These are phyloP conservation scores for Colletotrichum tropicicola DNA, from an alignment of 2,329 filamentous ascomycete genomes.

Conservation along the genomic window DNA sequence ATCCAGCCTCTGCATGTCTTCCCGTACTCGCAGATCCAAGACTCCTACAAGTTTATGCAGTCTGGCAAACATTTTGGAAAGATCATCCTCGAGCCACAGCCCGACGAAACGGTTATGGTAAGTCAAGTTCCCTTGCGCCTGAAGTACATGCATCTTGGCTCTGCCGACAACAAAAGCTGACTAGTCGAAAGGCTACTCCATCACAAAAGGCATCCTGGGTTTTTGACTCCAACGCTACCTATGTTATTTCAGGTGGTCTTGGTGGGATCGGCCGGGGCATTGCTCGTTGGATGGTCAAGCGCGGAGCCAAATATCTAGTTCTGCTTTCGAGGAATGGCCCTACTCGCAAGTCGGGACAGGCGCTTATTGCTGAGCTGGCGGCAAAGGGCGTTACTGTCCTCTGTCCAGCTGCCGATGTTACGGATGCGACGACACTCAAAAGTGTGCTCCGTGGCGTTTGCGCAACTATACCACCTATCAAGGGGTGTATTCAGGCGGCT, in stretches of 20 bases:
- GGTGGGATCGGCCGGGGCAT: slow-evolving; percentile 44
- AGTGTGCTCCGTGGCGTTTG: too few species aligned
- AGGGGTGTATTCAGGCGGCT: too few species aligned
- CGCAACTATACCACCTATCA: too few species aligned
- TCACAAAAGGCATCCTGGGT: not conserved
- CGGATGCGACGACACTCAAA: too few species aligned
- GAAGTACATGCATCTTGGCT: too few species aligned
- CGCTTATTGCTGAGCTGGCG: not conserved
- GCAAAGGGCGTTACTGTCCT: too few species aligned
- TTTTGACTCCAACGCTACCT: slow-evolving; percentile 23
- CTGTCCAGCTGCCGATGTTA: too few species aligned
- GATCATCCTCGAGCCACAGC: slow-evolving; percentile 44
- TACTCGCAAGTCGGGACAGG: not conserved
- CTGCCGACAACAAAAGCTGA: too few species aligned
- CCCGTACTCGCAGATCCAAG: slow-evolving; percentile 38
- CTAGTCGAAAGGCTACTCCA: not conserved
- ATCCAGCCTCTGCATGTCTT: slow-evolving; percentile 36
- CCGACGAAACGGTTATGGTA: not conserved
- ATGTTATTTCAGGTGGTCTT: slow-evolving; percentile 26
- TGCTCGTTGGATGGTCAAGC: slow-evolving; percentile 43
- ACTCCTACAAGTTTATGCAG: slow-evolving; percentile 55
- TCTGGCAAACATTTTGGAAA: slow-evolving; percentile 54
- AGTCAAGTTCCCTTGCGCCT: too few species aligned
- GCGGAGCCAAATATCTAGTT: slow-evolving; percentile 43
- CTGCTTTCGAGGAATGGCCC: slow-evolving; percentile 46